Evolutionary conservation across 2,329 filamentous ascomycete genomes (phyloP), one percentile per base, ranked within the genome.

Genomic region (Chaetomiaceae sp.): DNA sequence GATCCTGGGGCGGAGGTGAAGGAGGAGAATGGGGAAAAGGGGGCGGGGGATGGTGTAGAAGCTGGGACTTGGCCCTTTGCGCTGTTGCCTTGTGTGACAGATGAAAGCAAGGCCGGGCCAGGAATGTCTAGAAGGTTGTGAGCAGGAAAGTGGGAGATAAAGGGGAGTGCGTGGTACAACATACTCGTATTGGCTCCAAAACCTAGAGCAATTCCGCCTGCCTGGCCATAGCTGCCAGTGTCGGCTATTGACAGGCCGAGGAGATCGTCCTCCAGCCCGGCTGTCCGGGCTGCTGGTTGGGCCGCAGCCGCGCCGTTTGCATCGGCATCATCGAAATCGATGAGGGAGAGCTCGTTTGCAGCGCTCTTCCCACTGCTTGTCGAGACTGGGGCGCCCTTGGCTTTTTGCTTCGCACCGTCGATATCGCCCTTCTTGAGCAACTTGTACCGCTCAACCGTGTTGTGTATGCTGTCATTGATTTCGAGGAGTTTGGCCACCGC

Each of bases 391-490:
- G 87, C 91, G 25, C 91, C 90, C 65, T 88, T 85, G 6, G 90
- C 89, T 60, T 97, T 87, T 68, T 84, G 89, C 59, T 86, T 83
- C 14, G 94, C 90, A 10, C 76, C 90, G 61, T 91, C 89, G 40
- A 95, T 69, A 65, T 99, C 91, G 20, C 94, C 94, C 74, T 94
- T 95, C 76, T 96, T 99, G 71, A 97, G 85, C 51, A 97, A 75
- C 77, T 90, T 95, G 71, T 97, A 99, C 59, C 94, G 79, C 72
- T 97, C 90, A 51, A 97, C 89, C 1, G 94, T 99, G 58, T 92
- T 84, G 67, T 97, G 89, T 80, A 99, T 99, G 72, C 91, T 96
- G 71, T 99, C 94, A 67, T 99, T 99, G 66, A 99, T 97, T 67
- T 97, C 90, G 51, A 99, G 80, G 10, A 99, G 77, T 71, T 96